These are phyloP conservation scores for Trypanosoma scelopori DNA, from an alignment of 208 protist genomes.

Conservation along the genomic window DNA sequence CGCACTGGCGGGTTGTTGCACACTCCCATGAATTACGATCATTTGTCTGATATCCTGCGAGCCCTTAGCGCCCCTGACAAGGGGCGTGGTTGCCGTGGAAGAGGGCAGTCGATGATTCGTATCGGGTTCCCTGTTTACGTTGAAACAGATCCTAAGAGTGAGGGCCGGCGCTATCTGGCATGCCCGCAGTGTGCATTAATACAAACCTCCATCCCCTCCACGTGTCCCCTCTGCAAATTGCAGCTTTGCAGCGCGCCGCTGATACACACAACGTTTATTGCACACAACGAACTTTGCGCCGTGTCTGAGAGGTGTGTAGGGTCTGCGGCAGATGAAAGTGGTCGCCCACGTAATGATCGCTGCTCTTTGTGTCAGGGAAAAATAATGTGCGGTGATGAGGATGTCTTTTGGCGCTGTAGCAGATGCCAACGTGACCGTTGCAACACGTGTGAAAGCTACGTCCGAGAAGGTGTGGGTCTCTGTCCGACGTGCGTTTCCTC, in stretches of 20 bases:
- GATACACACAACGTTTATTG: constrained; percentile 62
- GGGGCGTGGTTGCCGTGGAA: constrained; percentile 3
- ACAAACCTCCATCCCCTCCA: constrained; percentile 69
- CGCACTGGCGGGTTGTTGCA: constrained; percentile 58
- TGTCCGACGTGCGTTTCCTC: constrained; percentile 68
- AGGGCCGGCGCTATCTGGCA: constrained; percentile 33
- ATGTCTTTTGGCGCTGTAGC: constrained; percentile 37
- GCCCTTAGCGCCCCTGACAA: constrained; percentile 36
- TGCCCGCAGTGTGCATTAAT: constrained; percentile 81
- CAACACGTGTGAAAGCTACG: constrained; percentile 49
- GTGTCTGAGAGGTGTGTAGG: constrained; percentile 21
- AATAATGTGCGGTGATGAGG: not conserved
- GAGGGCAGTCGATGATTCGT: constrained; percentile 39
- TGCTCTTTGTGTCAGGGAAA: constrained; percentile 22
- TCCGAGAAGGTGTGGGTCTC: constrained; percentile 49
- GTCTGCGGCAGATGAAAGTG: not conserved
- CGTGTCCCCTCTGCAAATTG: constrained; percentile 73
- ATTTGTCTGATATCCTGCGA: constrained; percentile 56
- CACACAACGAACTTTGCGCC: constrained; percentile 61
- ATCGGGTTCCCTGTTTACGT: constrained; percentile 73
- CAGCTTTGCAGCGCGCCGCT: constrained; percentile 69
- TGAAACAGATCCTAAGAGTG: constrained; percentile 9
- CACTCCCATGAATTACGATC: constrained; percentile 81
- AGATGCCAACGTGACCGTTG: constrained; percentile 53
- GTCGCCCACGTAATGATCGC: not conserved